phyloP scores from a whole-genome alignment of 345 rosid species.

The Salix caprea region DNA sequence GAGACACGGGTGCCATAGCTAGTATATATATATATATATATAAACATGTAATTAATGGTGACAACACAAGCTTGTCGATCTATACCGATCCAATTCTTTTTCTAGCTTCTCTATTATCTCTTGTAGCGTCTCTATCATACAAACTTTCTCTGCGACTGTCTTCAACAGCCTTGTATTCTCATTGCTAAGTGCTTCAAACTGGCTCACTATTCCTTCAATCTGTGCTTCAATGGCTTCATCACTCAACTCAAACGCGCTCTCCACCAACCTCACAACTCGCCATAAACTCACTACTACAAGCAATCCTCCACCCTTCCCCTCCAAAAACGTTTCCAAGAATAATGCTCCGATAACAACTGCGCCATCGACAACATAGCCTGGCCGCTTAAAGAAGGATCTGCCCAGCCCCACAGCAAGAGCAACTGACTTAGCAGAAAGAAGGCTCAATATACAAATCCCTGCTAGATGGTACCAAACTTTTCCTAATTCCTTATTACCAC shows the following conservation, averaged over 20 bases:
- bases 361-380: constrained; percentile 54
- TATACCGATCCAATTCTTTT: not conserved
- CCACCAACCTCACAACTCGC: constrained; percentile 65
- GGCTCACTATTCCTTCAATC: constrained; percentile 37
- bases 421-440: constrained; percentile 44
- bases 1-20: too few species aligned
- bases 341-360: constrained; percentile 44
- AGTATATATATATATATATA: too few species aligned
- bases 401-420: constrained; percentile 43
- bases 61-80: not conserved
- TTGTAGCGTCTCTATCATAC: constrained; percentile 35
- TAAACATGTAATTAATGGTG: not conserved
- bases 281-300: constrained; percentile 63
- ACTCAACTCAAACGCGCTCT: constrained; percentile 65
- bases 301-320: constrained; percentile 57
- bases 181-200: constrained; percentile 45
- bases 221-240: constrained; percentile 71
- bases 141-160: constrained; percentile 39
- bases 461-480: constrained; percentile 56
- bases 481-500: not conserved
- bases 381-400: constrained; percentile 37
- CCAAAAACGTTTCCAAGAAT: constrained; percentile 47
- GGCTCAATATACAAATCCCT: constrained; percentile 46
- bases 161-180: constrained; percentile 38
- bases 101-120: constrained; percentile 10